Evolutionary conservation across 73 alveolate species (phyloP).

Genomic region (Symbiodinium natans): DNA sequence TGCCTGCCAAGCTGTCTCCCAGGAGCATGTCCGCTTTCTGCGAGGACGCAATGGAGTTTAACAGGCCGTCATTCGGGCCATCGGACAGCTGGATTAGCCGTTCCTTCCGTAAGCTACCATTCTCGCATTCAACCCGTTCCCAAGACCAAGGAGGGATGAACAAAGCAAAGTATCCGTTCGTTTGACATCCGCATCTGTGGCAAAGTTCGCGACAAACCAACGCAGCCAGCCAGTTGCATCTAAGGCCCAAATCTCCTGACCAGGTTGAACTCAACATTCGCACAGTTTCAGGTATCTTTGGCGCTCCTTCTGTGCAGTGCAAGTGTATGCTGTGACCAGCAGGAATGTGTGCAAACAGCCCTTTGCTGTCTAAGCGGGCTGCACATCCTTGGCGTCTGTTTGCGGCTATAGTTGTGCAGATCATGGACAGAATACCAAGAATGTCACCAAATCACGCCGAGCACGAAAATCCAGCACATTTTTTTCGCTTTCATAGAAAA

Average conservation of each 20-base stretch:
- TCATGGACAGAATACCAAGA: no score
- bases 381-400: no score
- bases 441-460: no score
- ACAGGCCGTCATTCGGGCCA: conserved; percentile 48
- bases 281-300: no score
- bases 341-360: no score
- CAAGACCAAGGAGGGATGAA: background rate
- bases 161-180: conserved; percentile 25
- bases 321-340: no score
- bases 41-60: conserved; percentile 54
- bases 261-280: background rate
- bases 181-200: conserved; percentile 19
- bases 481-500: no score
- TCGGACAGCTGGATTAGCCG: conserved; percentile 37
- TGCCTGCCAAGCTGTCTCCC: conserved; percentile 88
- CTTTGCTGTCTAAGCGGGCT: no score
- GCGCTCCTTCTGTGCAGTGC: no score
- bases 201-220: conserved; percentile 68
- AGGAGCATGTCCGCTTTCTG: conserved; percentile 75
- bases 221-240: conserved; percentile 46
- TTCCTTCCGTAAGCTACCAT: background rate
- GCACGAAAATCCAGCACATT: no score
- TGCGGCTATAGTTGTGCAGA: no score
- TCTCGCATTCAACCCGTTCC: background rate
- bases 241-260: conserved; percentile 73